Conservation (phyloP, 768 basidiomycete species). For the Chalciporus piperatus region DNA sequence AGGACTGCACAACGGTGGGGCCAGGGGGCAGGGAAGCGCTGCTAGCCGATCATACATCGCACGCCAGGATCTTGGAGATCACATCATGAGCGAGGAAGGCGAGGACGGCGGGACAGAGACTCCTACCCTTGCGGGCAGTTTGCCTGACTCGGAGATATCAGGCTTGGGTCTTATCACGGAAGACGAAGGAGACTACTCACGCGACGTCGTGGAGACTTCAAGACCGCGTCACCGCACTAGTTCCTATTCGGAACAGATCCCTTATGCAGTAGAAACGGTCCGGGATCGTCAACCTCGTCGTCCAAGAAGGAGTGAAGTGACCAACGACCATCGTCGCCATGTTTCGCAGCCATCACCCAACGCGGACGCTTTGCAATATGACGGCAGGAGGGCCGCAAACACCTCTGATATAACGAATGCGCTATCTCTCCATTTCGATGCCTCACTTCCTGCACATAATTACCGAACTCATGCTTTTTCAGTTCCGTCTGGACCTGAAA, state of each 20-base stretch:
- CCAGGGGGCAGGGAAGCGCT: constrained; percentile 23
- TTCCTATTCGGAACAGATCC: constrained; percentile 19
- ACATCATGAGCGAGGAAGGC: constrained; percentile 13
- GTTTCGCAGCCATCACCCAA: constrained; percentile 15
- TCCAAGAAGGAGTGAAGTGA: constrained; percentile 24
- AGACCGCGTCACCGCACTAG: constrained; percentile 15
- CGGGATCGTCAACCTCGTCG: constrained; percentile 21
- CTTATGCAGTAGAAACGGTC: constrained; percentile 6
- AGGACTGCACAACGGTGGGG: constrained; percentile 31
- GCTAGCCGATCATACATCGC: constrained; percentile 18
- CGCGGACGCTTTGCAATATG: constrained; percentile 20
- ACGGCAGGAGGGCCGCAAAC: constrained; percentile 15
- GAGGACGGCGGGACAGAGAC: constrained; percentile 20
- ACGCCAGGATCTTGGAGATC: constrained; percentile 12
- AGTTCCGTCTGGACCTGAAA: constrained; percentile 29
- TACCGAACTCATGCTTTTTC: constrained; percentile 15
- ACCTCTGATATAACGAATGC: constrained; percentile 29
- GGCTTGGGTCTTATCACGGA: constrained; percentile 32
- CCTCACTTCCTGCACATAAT: constrained; percentile 30
- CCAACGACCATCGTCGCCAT: constrained; percentile 18
- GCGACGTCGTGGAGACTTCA: constrained; percentile 7
- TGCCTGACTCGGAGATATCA: constrained; percentile 22
- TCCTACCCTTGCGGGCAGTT: constrained; percentile 18
- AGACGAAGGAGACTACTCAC: constrained; percentile 25
- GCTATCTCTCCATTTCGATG: constrained; percentile 36